Conservation (phyloP, 1,284 basidiomycete species). For the Boletus hoseneyae region DNA sequence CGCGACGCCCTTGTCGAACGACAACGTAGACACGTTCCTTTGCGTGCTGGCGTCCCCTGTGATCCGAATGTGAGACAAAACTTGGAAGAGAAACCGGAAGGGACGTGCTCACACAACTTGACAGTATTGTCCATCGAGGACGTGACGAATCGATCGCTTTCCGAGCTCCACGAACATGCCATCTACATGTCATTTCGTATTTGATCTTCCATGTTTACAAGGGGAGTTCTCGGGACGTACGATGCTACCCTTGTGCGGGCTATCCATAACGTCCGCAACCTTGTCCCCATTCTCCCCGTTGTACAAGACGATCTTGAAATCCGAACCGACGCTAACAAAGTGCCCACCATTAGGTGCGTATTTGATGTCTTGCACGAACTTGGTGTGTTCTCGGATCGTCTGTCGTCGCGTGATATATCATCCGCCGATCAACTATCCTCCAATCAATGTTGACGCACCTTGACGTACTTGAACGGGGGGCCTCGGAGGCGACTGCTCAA, state of each 20-base stretch:
- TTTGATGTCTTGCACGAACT: slow-evolving; percentile 92
- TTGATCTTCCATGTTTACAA: background rate
- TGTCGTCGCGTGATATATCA: slow-evolving; percentile 22
- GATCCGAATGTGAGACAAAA: background rate
- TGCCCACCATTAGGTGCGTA: slow-evolving; percentile 79
- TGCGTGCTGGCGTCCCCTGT: slow-evolving; percentile 78
- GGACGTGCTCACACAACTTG: slow-evolving; percentile 68
- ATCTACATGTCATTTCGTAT: slow-evolving; percentile 44
- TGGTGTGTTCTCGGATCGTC: slow-evolving; percentile 88
- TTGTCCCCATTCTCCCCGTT: slow-evolving; percentile 90
- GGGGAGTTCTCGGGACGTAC: slow-evolving; percentile 45
- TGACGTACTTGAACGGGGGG: slow-evolving; percentile 87
- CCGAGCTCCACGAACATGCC: slow-evolving; percentile 75
- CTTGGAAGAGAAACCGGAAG: background rate
- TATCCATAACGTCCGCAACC: slow-evolving; percentile 61
- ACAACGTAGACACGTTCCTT: slow-evolving; percentile 68
- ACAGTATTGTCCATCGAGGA: slow-evolving; percentile 89
- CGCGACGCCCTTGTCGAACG: slow-evolving; percentile 63
- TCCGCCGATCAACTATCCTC: background rate
- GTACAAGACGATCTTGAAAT: slow-evolving; percentile 88
- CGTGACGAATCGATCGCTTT: slow-evolving; percentile 73
- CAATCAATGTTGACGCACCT: slow-evolving; percentile 41
- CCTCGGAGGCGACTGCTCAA: slow-evolving; percentile 40
- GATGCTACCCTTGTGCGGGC: slow-evolving; percentile 70
- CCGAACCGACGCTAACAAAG: slow-evolving; percentile 91